Base-by-base conservation (phyloP, 352 stramenopile species). In the Peronospora belbahrii region DNA sequence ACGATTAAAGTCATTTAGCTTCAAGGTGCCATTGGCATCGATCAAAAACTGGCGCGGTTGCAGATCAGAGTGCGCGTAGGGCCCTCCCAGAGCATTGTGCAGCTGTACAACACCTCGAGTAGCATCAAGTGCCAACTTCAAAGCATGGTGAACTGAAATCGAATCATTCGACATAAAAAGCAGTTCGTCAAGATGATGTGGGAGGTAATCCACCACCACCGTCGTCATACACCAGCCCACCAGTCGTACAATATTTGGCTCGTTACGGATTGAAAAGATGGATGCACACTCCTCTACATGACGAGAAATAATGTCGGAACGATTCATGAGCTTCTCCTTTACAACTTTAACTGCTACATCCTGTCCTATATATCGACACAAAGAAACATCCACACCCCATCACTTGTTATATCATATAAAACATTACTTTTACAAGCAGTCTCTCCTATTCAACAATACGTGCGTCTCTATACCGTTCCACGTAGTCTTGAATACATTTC, bases 1-100 rank as follows among this genome's bases (percentile, higher is more conserved):
- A 7, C 81, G 70, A 39, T 93, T 93, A 22, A 93, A 85, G 48
- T 93, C 81, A 38, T 93, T 93, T 19, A 93, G 43, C 42, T 71
- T 56, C 19, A 90, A 57, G 0, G 56, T 68, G 2, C 76, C 78
- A 8, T 68, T 60, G 1, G 42, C 40, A 47, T 85, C 60, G n/a
- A 90, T 62, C 27, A 93, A 50, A 35, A 93, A 89, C 52, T 93
- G 81, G 1, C 81, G 76, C 17, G 76, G 57, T 44, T 93, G 81
- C 22, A 93, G 67, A 58, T 93, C 81, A 0, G 77, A 73, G 50
- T 93, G 81, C n/a, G 67, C 74, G 23, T 87, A 86, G 4, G 80
- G 80, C 0, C 77, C 80, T 22, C 77, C 77, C 0, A 64, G 52
- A 2, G 66, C 74, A 32, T 65, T 62, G 49, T 93, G 81, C 28